Conservation (phyloP, 805 yeast species). For the Schizosaccharomyces pombe region DNA sequence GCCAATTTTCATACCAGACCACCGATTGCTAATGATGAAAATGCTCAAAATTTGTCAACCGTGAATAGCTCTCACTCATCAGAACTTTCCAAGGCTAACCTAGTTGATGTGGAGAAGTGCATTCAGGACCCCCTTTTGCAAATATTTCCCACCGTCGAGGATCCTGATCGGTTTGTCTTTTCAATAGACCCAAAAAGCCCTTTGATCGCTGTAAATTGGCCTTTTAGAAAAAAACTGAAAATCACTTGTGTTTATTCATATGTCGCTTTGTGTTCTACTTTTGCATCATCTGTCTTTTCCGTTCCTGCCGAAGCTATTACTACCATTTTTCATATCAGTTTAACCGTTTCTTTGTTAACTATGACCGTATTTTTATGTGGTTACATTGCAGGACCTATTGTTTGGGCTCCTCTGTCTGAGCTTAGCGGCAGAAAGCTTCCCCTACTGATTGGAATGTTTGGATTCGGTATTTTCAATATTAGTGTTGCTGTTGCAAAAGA, state of each 20-base stretch:
- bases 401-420: constrained; percentile 82
- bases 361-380: constrained; percentile 73
- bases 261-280: constrained; percentile 23
- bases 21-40: no score
- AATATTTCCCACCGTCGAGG: not conserved
- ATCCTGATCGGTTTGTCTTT: not conserved
- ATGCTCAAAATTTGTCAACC: no score
- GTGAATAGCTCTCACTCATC: no score
- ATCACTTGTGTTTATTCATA: not conserved
- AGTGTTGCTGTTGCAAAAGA: constrained; percentile 63
- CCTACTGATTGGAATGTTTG: constrained; percentile 30
- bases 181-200: not conserved
- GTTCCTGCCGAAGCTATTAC: constrained; percentile 26
- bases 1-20: no score
- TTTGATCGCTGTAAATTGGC: not conserved
- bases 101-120: no score
- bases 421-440: constrained; percentile 32
- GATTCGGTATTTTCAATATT: constrained; percentile 36
- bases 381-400: constrained; percentile 74
- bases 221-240: not conserved
- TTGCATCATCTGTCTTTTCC: constrained; percentile 71
- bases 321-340: constrained; percentile 33
- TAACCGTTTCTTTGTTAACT: constrained; percentile 49
- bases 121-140: no score
- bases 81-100: no score